Conservation (phyloP, 2,329 filamentous ascomycete species). For the Aspergillus sp. region DNA sequence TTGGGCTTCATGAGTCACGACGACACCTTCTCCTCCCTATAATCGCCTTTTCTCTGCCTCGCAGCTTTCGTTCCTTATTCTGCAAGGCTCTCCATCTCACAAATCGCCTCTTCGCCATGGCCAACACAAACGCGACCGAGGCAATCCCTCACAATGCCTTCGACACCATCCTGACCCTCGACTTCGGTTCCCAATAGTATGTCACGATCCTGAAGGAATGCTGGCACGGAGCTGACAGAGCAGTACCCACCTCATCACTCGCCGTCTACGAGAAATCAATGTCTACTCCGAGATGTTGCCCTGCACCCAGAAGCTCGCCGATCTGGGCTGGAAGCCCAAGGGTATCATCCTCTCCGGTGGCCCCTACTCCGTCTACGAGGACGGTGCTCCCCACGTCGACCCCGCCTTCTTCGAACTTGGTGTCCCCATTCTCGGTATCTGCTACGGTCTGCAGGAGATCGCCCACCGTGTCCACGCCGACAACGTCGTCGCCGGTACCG, state of each 20-base stretch:
- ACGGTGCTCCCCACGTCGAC: constrained; percentile 73
- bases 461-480: constrained; percentile 62
- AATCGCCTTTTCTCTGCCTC: no score
- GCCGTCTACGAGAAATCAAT: constrained; percentile 71
- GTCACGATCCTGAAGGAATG: background rate
- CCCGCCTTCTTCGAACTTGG: constrained; percentile 73
- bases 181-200: constrained; percentile 51
- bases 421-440: constrained; percentile 59
- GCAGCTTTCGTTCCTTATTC: no score
- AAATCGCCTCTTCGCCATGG: background rate
- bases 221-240: background rate
- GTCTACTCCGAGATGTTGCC: constrained; percentile 86
- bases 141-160: constrained; percentile 24
- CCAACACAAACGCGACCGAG: background rate
- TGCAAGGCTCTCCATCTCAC: no score
- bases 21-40: no score
- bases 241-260: constrained; percentile 72
- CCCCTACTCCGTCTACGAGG: constrained; percentile 75
- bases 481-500: constrained; percentile 64
- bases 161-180: constrained; percentile 67
- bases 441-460: constrained; percentile 65
- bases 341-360: constrained; percentile 57
- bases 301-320: constrained; percentile 74
- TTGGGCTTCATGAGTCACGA: no score
- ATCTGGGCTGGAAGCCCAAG: constrained; percentile 73